Evolutionary conservation across 176 grass and related monocot genomes (phyloP).

Genomic region (Triticum dicoccoides): DNA sequence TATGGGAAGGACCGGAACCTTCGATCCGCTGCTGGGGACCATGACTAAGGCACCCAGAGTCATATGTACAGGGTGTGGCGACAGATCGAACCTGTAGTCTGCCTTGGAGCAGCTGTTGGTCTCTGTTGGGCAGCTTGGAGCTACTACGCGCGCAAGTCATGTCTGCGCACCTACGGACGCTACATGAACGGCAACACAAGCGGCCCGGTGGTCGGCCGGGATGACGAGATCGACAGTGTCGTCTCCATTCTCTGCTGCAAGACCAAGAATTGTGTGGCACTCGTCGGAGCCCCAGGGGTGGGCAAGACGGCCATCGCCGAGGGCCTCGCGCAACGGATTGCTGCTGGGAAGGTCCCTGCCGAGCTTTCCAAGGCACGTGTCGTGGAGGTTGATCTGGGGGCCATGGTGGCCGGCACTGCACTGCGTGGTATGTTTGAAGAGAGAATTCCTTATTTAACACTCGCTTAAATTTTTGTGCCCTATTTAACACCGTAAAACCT

Average conservation of each 20-base stretch:
- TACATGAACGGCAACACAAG: not conserved
- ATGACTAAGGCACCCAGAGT: not conserved
- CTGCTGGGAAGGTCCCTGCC: not conserved
- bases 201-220: not conserved
- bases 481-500: too few relatives aligned
- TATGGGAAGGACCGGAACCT: too few relatives aligned
- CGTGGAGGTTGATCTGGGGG: not conserved
- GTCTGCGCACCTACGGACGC: not conserved
- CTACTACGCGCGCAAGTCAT: not conserved
- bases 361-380: not conserved
- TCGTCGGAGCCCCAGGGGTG: not conserved
- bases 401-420: not conserved
- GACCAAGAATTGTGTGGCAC: constrained; percentile 3
- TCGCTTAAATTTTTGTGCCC: too few relatives aligned
- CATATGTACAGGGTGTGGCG: not conserved
- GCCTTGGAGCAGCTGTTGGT: not conserved
- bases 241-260: constrained; percentile 6
- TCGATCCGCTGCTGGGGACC: not conserved
- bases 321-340: not conserved
- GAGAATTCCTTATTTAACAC: too few relatives aligned
- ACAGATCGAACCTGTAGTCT: not conserved
- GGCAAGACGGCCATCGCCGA: not conserved
- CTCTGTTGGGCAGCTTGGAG: not conserved
- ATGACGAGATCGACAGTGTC: not conserved
- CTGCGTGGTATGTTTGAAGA: not conserved